Evolutionary conservation across 163 green algal species (phyloP), one percentile per base, ranked within the genome.

Genomic region (Scenedesmus sp.): DNA sequence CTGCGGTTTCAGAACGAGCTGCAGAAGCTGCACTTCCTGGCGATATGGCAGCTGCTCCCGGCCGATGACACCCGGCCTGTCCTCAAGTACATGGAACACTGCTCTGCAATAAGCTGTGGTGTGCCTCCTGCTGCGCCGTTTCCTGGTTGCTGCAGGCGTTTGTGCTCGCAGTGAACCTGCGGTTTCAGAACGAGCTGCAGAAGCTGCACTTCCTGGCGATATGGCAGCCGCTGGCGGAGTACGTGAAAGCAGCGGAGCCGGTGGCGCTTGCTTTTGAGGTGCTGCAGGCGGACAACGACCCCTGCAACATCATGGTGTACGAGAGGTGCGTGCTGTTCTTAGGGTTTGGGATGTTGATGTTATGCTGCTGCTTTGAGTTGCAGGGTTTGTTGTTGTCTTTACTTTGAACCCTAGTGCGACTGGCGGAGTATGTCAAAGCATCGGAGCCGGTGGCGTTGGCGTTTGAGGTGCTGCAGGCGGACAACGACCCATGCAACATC

Each of bases 211-310:
- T 94, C 52, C 89, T 96, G 26, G n/a, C 77, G 1, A 10, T 82
- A 0, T 96, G 94, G 94, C 64, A 16, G 66, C 94, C 93, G 34
- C 88, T 96, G 73, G 93, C 89, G 10, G 59, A 93, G 60, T 92
- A 92, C 23, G 93, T 95, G 13, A 88, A 92, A 66, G 86, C 62
- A 52, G 60, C 90, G 9, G 94, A 96, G 74, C 74, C 83, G 1
- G 76, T 59, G 3, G 95, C 94, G 26, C 83, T 96, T 20, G 81
- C 85, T 0, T 96, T 91, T 77, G 92, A 96, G 77, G 26, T 93
- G 56, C 76, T 90, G 60, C 60, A 95, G 9, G 82, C 89, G 8
- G 94, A 96, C 79, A 92, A 57, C 9, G 87, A 96, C 34, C 89
- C 89, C 1, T 62, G 82, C 4, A 85, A 92, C 54, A 20, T 94